Base-by-base conservation (phyloP, 1,139 yeast species). In the Kurtzmaniella quercitrusa region DNA sequence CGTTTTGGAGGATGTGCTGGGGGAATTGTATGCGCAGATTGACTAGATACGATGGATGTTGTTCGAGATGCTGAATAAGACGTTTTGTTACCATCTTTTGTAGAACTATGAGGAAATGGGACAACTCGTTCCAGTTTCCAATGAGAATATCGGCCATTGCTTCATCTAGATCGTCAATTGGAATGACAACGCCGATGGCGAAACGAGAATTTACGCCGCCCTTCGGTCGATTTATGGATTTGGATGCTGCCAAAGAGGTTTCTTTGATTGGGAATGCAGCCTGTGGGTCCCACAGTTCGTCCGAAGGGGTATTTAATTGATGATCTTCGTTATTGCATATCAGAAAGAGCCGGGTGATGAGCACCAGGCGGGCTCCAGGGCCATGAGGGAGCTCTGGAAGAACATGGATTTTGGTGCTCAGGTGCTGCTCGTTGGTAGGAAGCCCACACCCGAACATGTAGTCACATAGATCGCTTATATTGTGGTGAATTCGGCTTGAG, bases 391-490 rank as follows among this genome's bases (percentile, higher is more conserved):
- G 52, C 2, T 69, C 58, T 0, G 81, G 81, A 16, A 79, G 56
- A 25, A 65, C 53, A 55, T 78, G 82, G 8, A 78, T 53, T 48
- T 78, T 79, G 2, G 79, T 74, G 15, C 70, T 58, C 21, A 68
- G 56, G 31, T 65, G 65, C n/a, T 65, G 58, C 47, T 78, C 82
- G 48, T 67, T 75, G 5, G 75, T 62, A 12, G 81, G 79, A 31
- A 78, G 57, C 0, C 82, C 82, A 47, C 78, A 74, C 5, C 84
- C 84, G 57, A 77, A 79, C 77, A 77, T 75, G 51, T 69, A 75
- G 47, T 75, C 75, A 40, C 74, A 68, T 33, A 79, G 54, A 47
- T 78, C 82, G 44, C 63, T 62, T 10, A 61, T 51, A 31, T 70
- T 66, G 50, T 77, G 81, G 48, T 66, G 63, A 2, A 65, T 46